Evolutionary conservation across 1,284 basidiomycete species (phyloP).

Genomic region (Termitomyces sp.): DNA sequence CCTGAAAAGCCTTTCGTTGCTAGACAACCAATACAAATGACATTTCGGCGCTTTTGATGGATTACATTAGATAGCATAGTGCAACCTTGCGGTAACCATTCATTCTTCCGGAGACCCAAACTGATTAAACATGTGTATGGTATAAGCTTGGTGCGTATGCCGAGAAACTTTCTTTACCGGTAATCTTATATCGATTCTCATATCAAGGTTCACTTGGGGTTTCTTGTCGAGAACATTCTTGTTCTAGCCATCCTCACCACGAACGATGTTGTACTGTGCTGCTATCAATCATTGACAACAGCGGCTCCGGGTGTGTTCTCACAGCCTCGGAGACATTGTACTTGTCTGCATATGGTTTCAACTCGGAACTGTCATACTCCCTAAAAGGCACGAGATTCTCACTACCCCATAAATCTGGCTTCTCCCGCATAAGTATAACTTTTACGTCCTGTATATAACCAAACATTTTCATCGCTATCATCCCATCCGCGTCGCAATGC

Average conservation of each 20-base stretch:
- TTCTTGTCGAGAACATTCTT: background rate
- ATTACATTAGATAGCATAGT: too few species aligned
- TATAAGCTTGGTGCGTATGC: background rate
- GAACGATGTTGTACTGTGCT: background rate
- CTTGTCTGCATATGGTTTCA: background rate
- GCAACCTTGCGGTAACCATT: background rate
- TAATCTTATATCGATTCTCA: background rate
- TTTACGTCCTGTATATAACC: background rate
- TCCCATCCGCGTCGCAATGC: background rate
- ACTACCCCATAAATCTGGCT: background rate
- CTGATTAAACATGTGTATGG: background rate
- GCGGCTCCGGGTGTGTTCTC: conserved; percentile 6
- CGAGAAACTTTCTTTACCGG: background rate
- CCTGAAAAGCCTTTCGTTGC: background rate
- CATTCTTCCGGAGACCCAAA: background rate
- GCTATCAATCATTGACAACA: background rate
- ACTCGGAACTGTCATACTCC: conserved; percentile 8
- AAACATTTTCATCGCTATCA: background rate
- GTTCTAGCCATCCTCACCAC: background rate
- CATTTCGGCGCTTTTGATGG: background rate
- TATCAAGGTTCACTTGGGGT: background rate
- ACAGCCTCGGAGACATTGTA: conserved; percentile 2
- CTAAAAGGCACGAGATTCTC: conserved; percentile 3
- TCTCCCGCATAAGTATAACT: background rate
- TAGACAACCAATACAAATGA: background rate